Evolutionary conservation across 768 basidiomycete genomes (phyloP), one percentile per base, ranked within the genome.

Genomic region (Paxillus involutus): DNA sequence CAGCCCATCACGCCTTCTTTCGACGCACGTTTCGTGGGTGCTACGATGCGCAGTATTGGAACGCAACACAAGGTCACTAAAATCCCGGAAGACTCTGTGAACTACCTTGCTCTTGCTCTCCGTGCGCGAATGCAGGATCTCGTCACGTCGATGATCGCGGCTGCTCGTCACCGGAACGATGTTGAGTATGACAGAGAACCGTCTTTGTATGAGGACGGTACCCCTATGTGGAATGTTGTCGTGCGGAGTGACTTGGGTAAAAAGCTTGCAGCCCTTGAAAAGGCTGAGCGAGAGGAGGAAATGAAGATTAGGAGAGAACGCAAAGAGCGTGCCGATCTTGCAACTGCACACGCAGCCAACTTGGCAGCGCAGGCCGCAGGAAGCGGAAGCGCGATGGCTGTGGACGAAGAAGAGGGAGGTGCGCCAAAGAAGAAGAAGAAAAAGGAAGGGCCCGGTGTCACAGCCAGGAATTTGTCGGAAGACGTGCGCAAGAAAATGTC

Each of bases 401-500:
- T 70, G 11, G 75, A 76, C 24, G 80, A 76, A 9, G 83, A 80
- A 16, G 82, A 80, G 5, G 81, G 76, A 2, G 79, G 76, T 35
- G 80, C 79, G 47, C 85, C 86, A 73, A 91, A 88, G 74, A 91
- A 90, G 69, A 80, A 80, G 72, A 82, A 88, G 70, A 91, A 91
- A 68, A 86, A 88, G 66, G 90, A 91, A 32, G 88, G 88, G 0
- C 89, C 91, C 0, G 88, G 90, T 11, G 88, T 91, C 11, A 89
- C 89, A 0, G 90, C 91, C 51, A 76, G 88, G 52, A 94, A 93
- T 65, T 91, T 95, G 89, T 88, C 86, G 6, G 93, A 94, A 70
- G 93, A 94, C 61, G 88, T 92, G 62, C 77, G 86, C 60, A 95
- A 95, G 78, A 93, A 91, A 68, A 85, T 94, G 85, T 89, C 88